These are phyloP conservation scores for Mortierella sp. DNA, from an alignment of 371 early-diverging fungal species.

Conservation along the genomic window DNA sequence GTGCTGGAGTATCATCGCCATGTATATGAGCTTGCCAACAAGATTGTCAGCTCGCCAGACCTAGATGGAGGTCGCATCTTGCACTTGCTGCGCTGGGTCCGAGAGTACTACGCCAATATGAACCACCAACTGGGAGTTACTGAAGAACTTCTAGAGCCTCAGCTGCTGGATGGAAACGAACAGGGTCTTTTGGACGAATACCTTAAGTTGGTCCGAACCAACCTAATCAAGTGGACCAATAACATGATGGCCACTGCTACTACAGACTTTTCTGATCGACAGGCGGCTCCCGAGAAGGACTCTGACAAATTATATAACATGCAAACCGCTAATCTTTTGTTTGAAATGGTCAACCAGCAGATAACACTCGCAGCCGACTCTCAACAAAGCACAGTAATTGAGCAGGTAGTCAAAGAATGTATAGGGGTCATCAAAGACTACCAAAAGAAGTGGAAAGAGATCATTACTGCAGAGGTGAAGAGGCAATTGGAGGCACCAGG, in stretches of 20 bases:
- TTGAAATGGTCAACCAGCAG: conserved; percentile 97
- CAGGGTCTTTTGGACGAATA: conserved; percentile 89
- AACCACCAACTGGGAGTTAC: conserved; percentile 86
- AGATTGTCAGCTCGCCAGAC: conserved; percentile 77
- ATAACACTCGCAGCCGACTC: conserved; percentile 89
- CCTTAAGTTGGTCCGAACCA: conserved; percentile 85
- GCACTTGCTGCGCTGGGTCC: conserved; percentile 85
- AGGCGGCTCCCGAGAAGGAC: conserved; percentile 82
- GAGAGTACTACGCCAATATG: conserved; percentile 93
- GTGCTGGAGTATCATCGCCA: conserved; percentile 94
- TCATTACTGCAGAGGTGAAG: conserved; percentile 79
- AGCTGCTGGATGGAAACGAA: conserved; percentile 93
- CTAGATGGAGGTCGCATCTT: conserved; percentile 86
- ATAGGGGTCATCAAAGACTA: conserved; percentile 84
- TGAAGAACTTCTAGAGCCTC: conserved; percentile 92
- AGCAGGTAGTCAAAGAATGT: conserved; percentile 90
- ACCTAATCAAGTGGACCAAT: conserved; percentile 90
- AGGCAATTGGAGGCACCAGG: conserved; percentile 80
- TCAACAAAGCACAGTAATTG: conserved; percentile 86
- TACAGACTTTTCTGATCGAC: conserved; percentile 81
- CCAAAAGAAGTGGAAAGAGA: conserved; percentile 81
- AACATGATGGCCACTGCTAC: conserved; percentile 90
- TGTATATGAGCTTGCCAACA: conserved; percentile 82
- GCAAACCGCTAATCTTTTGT: conserved; percentile 86
- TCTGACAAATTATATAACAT: conserved; percentile 84